Evolutionary conservation across 352 stramenopile species (phyloP), one percentile per base, ranked within the genome.

Genomic region (Globisporangium iwayamae): DNA sequence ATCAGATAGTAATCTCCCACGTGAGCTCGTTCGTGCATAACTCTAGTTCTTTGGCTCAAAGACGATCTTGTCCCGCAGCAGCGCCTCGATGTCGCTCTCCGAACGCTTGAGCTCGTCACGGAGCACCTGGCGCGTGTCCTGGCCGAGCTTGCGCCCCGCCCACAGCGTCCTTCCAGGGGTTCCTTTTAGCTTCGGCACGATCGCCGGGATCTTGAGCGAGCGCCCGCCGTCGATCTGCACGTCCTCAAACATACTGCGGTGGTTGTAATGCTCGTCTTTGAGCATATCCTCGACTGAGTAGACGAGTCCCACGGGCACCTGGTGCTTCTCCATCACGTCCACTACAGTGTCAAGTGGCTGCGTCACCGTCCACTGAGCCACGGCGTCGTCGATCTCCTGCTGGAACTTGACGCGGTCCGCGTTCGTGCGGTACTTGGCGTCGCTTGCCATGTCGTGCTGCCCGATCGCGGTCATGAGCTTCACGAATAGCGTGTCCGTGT

Each of bases 251-350:
- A 93, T 90, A 0, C 67, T 67, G 18, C 86, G 86, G n/a, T 90
- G 72, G 18, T 79, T 63, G 61, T 79, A 95, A 18, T 95, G 86
- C 43, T 78, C 71, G 55, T 94, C 81, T 28, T 74, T 70, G 10
- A 86, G 55, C 82, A 94, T 94, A 50, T 94, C 85, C 56, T 88
- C 77, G 22, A 93, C 82, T 39, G 85, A 93, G 65, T 91, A 92
- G 41, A 95, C 85, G 8, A 87, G 73, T 0, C 84, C 84, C 2
- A 93, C 78, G 9, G 85, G 84, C 6, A 91, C 75, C 0, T 72
- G 64, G 2, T 77, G 70, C 13, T 69, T 69, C 28, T 93, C 81
- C 77, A 93, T 90, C 2, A 79, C 69, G n/a, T 63, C 55, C n/a
- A 81, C 72, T 8, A 89, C 74, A 0, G 74, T 72, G 2, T 81